Evolutionary conservation across 2,329 filamentous ascomycete species (phyloP).

Genomic region (Talaromyces sp.): DNA sequence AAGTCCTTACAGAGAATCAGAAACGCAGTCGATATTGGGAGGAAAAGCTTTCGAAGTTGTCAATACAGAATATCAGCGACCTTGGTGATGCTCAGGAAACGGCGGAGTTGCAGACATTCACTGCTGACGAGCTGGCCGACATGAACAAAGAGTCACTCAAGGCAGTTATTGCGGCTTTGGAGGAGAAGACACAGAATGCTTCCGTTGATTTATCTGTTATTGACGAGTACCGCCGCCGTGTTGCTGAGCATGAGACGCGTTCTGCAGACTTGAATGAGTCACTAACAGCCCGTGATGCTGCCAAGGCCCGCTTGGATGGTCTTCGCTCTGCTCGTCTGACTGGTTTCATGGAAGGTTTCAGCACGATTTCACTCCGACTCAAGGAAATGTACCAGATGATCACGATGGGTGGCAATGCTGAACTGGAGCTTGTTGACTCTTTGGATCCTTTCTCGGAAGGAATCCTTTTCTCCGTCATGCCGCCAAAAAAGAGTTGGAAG

Average conservation of each 20-base stretch:
- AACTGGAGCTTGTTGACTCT: conserved; percentile 93
- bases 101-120: conserved; percentile 68
- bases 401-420: conserved; percentile 97
- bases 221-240: conserved; percentile 79
- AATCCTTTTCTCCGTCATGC: conserved; percentile 97
- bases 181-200: conserved; percentile 76
- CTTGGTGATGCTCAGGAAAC: conserved; percentile 53
- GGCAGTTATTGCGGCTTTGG: conserved; percentile 61
- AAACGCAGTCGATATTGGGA: conserved; percentile 81
- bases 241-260: conserved; percentile 75
- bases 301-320: conserved; percentile 90
- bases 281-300: conserved; percentile 72
- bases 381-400: conserved; percentile 99
- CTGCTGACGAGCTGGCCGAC: conserved; percentile 63
- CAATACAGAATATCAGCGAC: conserved; percentile 75
- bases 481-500: conserved; percentile 99
- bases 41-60: conserved; percentile 81
- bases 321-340: conserved; percentile 85
- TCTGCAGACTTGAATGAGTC: conserved; percentile 80
- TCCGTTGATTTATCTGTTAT: conserved; percentile 87
- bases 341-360: conserved; percentile 98
- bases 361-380: conserved; percentile 83
- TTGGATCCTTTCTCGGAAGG: conserved; percentile 96
- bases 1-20: conserved; percentile 79
- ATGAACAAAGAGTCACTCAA: conserved; percentile 63